Evolutionary conservation across 139 green algal species (phyloP), one percentile per base, ranked within the genome.

Genomic region (Coelastrella sp.): DNA sequence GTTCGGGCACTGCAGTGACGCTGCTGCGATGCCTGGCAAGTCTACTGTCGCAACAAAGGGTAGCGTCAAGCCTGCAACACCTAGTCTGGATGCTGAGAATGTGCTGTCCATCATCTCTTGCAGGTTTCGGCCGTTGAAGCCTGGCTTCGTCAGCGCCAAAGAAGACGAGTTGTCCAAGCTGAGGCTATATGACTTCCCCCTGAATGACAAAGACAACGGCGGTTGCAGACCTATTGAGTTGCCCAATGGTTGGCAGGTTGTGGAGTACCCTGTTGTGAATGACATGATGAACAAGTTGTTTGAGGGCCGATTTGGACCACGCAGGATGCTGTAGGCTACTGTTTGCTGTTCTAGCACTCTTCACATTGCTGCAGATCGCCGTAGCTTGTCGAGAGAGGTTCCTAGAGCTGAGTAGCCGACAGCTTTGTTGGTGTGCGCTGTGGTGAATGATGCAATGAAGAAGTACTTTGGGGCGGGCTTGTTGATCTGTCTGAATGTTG

Each of bases 141-240:
- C 82, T 5, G 7, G 14, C 82, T 79, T 71, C 82, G 54, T 13
- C 32, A 74, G 14, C 7, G 11, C 74, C 14, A 14, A 71, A 19
- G 64, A 78, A 4, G 82, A 88, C 19, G 23, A 79, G 65, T 65
- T 56, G 14, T 14, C 23, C 32, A 88, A 88, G 65, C 82, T 88
- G 64, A 14, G 14, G 14, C 32, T 56, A 16, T 88, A 65, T 22
- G 82, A 88, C 82, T 88, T 88, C 19, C 64, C 82, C 10, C 54
- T 88, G 7, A 88, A 88, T 66, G 82, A 78, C 65, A 64, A 23
- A 32, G 16, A 79, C 82, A 88, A 88, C 13, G 32, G 65, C 14
- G 82, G 82, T n/a, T 88, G 82, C 74, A 47, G 82, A 54, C 82
- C 82, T 23, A 88, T 88, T 57, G 82, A 88, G 82, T 54, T 88